Conservation (phyloP, 2,329 filamentous ascomycete species). For the Sporothrix humicola region DNA sequence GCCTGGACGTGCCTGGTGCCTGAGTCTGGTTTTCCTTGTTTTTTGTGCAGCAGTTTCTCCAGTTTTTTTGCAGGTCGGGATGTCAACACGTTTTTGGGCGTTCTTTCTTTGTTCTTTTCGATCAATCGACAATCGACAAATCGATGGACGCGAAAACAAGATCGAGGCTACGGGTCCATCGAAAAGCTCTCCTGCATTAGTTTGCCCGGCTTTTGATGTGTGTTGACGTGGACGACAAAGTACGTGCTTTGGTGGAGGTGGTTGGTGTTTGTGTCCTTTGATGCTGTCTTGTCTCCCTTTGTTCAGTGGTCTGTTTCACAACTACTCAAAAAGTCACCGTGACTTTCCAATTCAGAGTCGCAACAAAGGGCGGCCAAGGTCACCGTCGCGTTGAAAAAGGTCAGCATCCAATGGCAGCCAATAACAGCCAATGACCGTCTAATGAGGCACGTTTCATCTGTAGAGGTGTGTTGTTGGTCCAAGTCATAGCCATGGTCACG, state of each 20-base stretch:
- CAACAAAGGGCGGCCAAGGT: background rate
- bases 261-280: background rate
- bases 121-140: no score
- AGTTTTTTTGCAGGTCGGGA: background rate
- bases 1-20: slow-evolving; percentile 2
- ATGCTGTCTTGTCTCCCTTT: background rate
- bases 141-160: background rate
- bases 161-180: background rate
- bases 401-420: background rate
- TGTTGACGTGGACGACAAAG: no score
- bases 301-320: slow-evolving; percentile 7
- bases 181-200: background rate
- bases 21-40: background rate
- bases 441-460: slow-evolving; percentile 10
- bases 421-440: background rate
- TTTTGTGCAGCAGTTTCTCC: background rate
- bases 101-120: background rate
- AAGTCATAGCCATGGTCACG: background rate
- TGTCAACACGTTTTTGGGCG: background rate
- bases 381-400: background rate
- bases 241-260: no score
- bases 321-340: background rate
- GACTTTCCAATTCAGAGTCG: background rate
- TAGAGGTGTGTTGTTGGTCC: slow-evolving; percentile 16
- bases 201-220: background rate